Evolutionary conservation across 106 monocot species (phyloP), one percentile per base, ranked within the genome.

Genomic region (Hemerocallis citrina): DNA sequence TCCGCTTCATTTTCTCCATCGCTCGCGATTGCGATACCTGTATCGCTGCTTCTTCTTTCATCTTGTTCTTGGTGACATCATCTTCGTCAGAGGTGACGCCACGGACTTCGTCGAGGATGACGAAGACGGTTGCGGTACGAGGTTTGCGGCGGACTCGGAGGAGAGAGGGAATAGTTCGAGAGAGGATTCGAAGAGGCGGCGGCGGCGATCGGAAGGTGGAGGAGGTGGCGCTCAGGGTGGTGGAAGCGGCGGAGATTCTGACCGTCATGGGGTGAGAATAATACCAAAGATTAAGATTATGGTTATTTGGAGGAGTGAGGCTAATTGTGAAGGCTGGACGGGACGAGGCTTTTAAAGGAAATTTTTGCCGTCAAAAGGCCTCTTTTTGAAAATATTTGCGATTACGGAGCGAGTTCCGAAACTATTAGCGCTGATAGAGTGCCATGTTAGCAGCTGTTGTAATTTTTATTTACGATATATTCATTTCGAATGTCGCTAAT

Each of bases 1-100:
- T 96, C 72, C 81, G 69, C 63, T 65, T 74, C 62, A 28, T 72
- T 69, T 77, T 71, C 72, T 88, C 74, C 58, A 41, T 61, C 59
- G 59, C 79, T 5, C 76, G 56, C 3, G 60, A 14, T 45, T 55
- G 49, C n/a, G 68, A 39, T 21, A 70, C 43, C 39, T 12, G 66
- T 27, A 22, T 52, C 22, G 22, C 1, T 6, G 16, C 37, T 57
- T 44, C 39, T 42, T 28, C 67, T 3, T 17, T 48, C 59, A 0
- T 17, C 51, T 31, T 25, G 51, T 25, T 24, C 10, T 34, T 41
- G 35, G 14, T 32, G 24, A 3, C 12, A 0, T 48, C 34, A 20
- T 63, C 20, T 29, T 20, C 32, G 27, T 23, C 20, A 10, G 23
- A 34, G 10, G 43, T 1, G 34, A 34, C 0, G 32, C 42, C 29